A percentile compares a stretch with the other conserved stretches of the same genome.
These are phyloP conservation scores for Cicer chorassanicum DNA, from an alignment of 306 rosid genomes.

Conservation along the genomic window DNA sequence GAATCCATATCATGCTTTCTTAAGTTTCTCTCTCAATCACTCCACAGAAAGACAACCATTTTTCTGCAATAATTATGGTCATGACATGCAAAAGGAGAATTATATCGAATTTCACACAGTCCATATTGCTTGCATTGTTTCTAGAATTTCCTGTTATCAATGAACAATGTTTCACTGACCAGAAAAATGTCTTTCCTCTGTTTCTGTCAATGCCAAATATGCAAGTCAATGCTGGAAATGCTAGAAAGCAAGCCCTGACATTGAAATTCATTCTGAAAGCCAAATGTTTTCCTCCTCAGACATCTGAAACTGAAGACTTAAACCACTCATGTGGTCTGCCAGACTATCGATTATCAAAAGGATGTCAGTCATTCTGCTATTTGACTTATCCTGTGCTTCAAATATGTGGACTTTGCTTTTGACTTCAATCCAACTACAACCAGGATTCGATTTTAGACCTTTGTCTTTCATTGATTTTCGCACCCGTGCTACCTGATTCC, in stretches of 20 bases:
- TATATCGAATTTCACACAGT: not conserved
- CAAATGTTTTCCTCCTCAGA: constrained; percentile 47
- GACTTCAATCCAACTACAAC: constrained; percentile 82
- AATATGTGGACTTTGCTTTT: constrained; percentile 61
- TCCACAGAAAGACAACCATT: constrained; percentile 6
- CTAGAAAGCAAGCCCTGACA: not conserved
- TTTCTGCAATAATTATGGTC: not conserved
- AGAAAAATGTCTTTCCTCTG: not conserved
- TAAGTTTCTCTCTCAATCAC: constrained; percentile 13
- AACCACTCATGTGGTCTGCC: constrained; percentile 64
- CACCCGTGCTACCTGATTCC: constrained; percentile 62
- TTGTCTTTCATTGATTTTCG: constrained; percentile 74
- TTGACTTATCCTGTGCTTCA: constrained; percentile 71
- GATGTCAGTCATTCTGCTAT: constrained; percentile 55
- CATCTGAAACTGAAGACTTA: constrained; percentile 47
- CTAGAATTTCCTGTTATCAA: not conserved
- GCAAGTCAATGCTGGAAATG: constrained; percentile 31
- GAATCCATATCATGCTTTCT: constrained; percentile 32
- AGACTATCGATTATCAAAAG: constrained; percentile 55
- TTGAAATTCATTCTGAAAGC: constrained; percentile 28
- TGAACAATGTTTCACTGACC: constrained; percentile 12
- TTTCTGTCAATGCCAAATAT: constrained; percentile 26
- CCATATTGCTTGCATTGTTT: not conserved
- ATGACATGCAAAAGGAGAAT: not conserved
- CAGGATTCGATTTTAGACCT: constrained; percentile 70